Evolutionary conservation across 495 filamentous ascomycete species (phyloP).

Genomic region (Penicillium subrubescens): DNA sequence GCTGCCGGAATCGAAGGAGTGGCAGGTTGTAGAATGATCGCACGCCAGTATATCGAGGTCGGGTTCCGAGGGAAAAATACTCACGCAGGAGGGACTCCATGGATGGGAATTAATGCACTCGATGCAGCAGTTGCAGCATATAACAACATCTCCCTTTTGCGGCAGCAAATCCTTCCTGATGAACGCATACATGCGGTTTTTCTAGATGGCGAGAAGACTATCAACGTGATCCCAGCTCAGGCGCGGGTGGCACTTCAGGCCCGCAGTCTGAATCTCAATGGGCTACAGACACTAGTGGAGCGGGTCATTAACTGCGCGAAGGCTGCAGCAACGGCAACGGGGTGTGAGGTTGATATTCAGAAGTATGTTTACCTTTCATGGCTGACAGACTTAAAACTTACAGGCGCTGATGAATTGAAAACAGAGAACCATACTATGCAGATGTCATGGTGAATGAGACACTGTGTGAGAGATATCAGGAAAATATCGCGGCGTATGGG

Average conservation of each 20-base stretch:
- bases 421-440: slow-evolving; percentile 2
- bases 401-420: neutral
- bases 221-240: slow-evolving; percentile 1
- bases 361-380: slow-evolving; percentile 1
- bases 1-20: slow-evolving; percentile 1
- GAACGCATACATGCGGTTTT: slow-evolving; percentile 34
- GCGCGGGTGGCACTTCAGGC: neutral
- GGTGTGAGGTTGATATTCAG: slow-evolving; percentile 1
- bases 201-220: slow-evolving; percentile 1
- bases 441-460: neutral
- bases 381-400: slow-evolving; percentile 1
- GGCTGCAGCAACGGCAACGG: slow-evolving; percentile 1
- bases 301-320: slow-evolving; percentile 1
- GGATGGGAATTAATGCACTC: slow-evolving; percentile 59
- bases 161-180: slow-evolving; percentile 57
- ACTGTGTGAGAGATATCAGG: slow-evolving; percentile 1
- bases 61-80: slow-evolving; percentile 17
- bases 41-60: slow-evolving; percentile 3
- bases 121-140: slow-evolving; percentile 58
- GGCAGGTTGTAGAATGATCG: slow-evolving; percentile 1
- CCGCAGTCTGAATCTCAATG: slow-evolving; percentile 1
- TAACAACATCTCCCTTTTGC: slow-evolving; percentile 52
- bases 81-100: slow-evolving; percentile 55
- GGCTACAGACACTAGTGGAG: neutral
- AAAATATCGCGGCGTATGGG: neutral